Conservation (phyloP, 2,329 filamentous ascomycete species). For the Exophiala sp. region DNA sequence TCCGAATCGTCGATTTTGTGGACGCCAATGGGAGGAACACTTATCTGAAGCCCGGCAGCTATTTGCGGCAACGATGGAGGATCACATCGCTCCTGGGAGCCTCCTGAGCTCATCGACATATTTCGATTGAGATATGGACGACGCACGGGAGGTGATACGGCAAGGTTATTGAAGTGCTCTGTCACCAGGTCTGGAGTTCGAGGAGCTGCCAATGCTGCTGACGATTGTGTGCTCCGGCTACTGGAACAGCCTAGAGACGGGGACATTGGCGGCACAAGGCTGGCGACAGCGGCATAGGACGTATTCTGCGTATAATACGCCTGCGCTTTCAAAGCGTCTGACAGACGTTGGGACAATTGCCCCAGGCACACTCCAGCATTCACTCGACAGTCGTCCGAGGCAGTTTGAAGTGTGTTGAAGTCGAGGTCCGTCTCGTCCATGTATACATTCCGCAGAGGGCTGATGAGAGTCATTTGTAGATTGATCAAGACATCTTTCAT, state of each 20-base stretch:
- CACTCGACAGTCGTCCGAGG: constrained; percentile 36
- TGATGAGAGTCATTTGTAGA: constrained; percentile 35
- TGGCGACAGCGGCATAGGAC: constrained; percentile 9
- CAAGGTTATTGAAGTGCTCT: constrained; percentile 16
- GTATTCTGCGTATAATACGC: constrained; percentile 13
- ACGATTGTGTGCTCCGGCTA: constrained; percentile 25
- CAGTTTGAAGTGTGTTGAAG: constrained; percentile 31
- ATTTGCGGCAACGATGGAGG: constrained; percentile 1
- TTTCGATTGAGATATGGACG: constrained; percentile 8
- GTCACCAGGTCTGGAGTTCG: constrained; percentile 12
- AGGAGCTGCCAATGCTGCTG: constrained; percentile 8
- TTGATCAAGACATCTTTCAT: constrained; percentile 39
- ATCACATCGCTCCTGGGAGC: constrained; percentile 10
- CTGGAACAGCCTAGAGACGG: constrained; percentile 23
- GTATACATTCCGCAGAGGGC: constrained; percentile 32
- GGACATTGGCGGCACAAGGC: constrained; percentile 14
- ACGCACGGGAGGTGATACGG: constrained; percentile 4
- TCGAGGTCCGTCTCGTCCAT: constrained; percentile 33
- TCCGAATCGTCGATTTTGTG: constrained; percentile 16
- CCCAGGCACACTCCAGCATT: constrained; percentile 35
- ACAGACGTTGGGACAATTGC: constrained; percentile 34
- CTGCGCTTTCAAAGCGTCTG: constrained; percentile 18
- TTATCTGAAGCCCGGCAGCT: background rate
- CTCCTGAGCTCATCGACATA: constrained; percentile 10
- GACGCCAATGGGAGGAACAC: constrained; percentile 2